Evolutionary conservation across 1,139 yeast genomes (phyloP).

Genomic region (Suhomyces terraborum): DNA sequence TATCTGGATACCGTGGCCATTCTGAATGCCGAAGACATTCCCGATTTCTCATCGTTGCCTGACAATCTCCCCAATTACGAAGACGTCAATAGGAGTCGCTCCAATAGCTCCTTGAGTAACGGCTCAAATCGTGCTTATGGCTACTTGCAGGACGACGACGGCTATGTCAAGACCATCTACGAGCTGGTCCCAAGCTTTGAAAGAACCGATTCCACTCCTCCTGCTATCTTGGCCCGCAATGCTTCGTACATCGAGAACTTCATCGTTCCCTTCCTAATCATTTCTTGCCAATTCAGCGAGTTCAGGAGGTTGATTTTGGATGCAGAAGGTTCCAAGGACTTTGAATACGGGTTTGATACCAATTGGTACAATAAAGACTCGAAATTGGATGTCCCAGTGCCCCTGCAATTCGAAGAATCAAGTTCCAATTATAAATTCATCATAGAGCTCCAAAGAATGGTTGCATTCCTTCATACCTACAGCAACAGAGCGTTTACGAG

Average conservation of each 20-base stretch:
- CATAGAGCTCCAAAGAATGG: constrained; percentile 26
- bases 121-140: neutral
- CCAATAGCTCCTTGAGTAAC: neutral
- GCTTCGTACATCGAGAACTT: constrained; percentile 27
- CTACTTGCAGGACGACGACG: neutral
- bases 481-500: constrained; percentile 27
- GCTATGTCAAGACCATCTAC: constrained; percentile 8
- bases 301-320: constrained; percentile 19
- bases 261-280: constrained; percentile 28
- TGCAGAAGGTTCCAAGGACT: constrained; percentile 7
- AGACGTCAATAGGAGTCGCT: constrained; percentile 1
- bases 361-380: constrained; percentile 18
- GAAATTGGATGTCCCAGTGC: constrained; percentile 10
- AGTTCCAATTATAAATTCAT: constrained; percentile 21
- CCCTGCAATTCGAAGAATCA: constrained; percentile 12
- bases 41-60: constrained; percentile 11
- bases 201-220: constrained; percentile 16
- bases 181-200: constrained; percentile 12
- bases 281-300: constrained; percentile 28
- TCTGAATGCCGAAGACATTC: constrained; percentile 14
- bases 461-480: constrained; percentile 23
- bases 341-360: constrained; percentile 20
- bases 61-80: constrained; percentile 7
- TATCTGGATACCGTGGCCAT: constrained; percentile 15
- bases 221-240: constrained; percentile 19